phyloP scores from a whole-genome alignment of 768 basidiomycete species.

The Amanita rubescens region DNA sequence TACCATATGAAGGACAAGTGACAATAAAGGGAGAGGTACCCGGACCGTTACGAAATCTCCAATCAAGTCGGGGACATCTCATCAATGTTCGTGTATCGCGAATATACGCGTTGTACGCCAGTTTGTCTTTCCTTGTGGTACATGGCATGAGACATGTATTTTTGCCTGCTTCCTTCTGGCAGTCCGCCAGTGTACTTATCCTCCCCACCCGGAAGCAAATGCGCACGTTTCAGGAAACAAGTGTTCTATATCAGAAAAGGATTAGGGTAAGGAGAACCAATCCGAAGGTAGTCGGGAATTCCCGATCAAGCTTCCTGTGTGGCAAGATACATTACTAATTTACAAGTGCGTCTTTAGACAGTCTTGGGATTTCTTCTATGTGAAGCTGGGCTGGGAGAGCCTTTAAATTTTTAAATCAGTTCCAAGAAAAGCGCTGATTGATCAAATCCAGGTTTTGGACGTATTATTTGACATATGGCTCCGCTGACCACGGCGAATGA shows the following conservation, averaged over 20 bases:
- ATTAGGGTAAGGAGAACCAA: neutral
- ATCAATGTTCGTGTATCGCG: neutral
- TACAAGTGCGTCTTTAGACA: neutral
- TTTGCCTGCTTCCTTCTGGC: neutral
- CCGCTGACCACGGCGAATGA: slow-evolving; percentile 4
- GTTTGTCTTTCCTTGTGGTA: neutral
- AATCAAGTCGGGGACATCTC: neutral
- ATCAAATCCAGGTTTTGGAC: neutral
- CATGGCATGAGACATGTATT: neutral
- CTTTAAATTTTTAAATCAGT: neutral
- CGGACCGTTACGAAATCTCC: neutral
- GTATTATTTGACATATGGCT: neutral
- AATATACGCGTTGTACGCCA: neutral
- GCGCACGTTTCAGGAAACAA: neutral
- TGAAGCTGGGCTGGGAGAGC: neutral
- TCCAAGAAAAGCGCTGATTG: neutral
- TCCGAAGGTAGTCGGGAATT: neutral
- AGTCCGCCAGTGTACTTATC: neutral
- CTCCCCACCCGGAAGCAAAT: neutral
- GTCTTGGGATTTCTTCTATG: neutral
- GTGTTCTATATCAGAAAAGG: slow-evolving; percentile 3
- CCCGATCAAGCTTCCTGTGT: neutral
- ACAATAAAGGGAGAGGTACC: neutral
- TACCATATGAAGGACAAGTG: neutral
- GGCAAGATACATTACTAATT: neutral